Evolutionary conservation across 1,139 yeast genomes (phyloP).

Genomic region (Hyphopichia burtonii): DNA sequence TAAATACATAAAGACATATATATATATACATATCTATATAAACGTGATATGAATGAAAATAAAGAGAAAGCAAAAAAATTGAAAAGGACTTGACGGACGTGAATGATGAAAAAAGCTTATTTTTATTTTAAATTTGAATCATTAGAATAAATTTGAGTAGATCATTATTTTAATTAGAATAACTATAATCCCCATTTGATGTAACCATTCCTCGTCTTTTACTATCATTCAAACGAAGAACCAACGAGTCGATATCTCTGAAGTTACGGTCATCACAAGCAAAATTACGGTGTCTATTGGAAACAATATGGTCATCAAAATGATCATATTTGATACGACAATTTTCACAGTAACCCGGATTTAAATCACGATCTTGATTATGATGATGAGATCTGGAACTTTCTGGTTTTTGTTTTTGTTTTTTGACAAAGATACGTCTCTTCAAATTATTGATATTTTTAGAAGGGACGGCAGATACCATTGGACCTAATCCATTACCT

Average conservation of each 20-base stretch:
- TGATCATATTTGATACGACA: conserved; percentile 84
- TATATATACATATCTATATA: too few species aligned
- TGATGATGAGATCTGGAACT: conserved; percentile 9
- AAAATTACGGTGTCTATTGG: conserved; percentile 75
- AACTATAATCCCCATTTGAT: conserved; percentile 45
- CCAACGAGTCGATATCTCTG: conserved; percentile 70
- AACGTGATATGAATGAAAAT: too few species aligned
- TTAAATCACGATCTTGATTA: conserved; percentile 31
- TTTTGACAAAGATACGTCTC: conserved; percentile 47
- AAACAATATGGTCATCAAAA: conserved; percentile 71
- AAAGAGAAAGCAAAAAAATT: too few species aligned
- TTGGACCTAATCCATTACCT: conserved; percentile 72
- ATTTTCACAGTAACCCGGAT: conserved; percentile 87
- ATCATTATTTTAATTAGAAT: conserved; percentile 10
- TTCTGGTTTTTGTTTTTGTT: conserved; percentile 48
- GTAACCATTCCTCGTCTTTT: conserved; percentile 41
- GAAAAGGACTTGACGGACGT: too few species aligned
- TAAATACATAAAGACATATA: too few species aligned
- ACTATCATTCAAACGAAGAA: conserved; percentile 46
- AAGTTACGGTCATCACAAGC: conserved; percentile 76
- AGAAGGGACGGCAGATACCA: conserved; percentile 65
- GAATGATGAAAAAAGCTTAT: too few species aligned
- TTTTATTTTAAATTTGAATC: background rate
- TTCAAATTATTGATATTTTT: conserved; percentile 63
- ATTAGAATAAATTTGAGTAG: background rate